phyloP scores from a whole-genome alignment of 2,329 filamentous ascomycete species.

The Colletotrichum melonis region DNA sequence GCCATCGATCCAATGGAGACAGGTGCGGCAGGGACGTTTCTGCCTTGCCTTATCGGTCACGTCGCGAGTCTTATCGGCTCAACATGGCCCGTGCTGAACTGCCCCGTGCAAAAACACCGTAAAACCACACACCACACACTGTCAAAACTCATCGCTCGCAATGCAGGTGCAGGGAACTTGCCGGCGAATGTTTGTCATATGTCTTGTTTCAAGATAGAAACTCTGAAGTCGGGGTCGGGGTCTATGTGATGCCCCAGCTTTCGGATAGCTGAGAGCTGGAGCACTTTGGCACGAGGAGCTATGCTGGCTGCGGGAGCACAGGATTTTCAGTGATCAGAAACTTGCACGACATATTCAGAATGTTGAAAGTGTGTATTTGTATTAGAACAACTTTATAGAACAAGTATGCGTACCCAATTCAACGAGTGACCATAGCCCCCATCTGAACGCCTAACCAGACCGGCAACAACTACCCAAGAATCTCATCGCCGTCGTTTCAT shows the following conservation, averaged over 20 bases:
- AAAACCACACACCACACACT: background rate
- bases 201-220: conserved; percentile 14
- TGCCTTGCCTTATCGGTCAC: background rate
- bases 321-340: background rate
- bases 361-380: conserved; percentile 28
- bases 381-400: conserved; percentile 31
- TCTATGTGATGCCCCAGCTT: background rate
- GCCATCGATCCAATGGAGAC: background rate
- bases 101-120: conserved; percentile 12
- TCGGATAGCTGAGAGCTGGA: background rate
- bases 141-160: background rate
- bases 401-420: conserved; percentile 24
- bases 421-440: conserved; percentile 31
- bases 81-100: background rate
- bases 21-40: no score
- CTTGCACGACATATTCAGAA: background rate
- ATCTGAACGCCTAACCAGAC: conserved; percentile 35
- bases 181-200: background rate
- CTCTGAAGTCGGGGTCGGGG: background rate
- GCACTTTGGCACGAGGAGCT: background rate
- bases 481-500: conserved; percentile 4
- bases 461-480: conserved; percentile 26
- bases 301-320: background rate
- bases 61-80: background rate
- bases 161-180: background rate